Evolutionary conservation across 1,284 basidiomycete species (phyloP), one percentile per base, ranked within the genome.

Genomic region (Heliocybe sulcata): DNA sequence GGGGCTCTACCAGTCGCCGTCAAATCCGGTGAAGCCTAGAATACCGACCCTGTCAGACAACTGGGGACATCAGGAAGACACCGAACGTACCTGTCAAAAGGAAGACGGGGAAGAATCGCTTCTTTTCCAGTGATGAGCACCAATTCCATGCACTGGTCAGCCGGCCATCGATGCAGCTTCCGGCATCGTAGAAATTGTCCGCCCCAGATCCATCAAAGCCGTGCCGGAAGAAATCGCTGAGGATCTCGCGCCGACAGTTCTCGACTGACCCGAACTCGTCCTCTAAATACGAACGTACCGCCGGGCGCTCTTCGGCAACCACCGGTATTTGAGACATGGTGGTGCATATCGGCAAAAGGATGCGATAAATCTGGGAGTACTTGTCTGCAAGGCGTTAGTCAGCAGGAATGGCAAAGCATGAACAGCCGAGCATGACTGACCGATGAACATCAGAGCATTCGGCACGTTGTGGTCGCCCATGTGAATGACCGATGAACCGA

Each of bases 121-220:
- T 92, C 74, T 90, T 92, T 72, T 92, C 89, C 60, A 92, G 67
- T 50, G 74, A 75, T 51, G 82, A 81, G 69, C 90, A 92, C 89
- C 89, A 92, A 65, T 92, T 90, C 89, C 89, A 92, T 2, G 89
- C 89, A 65, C 86, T 89, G 35, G 89, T 90, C 63, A 91, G 67
- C 16, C 88, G 73, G 16, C 80, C 81, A 54, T 83, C 81, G 56
- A 82, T 82, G 62, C 81, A 78, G 19, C 71, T 72, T 4, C 74
- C 74, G 16, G 67, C 67, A 47, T 63, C 63, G 42, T 55, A 61
- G 35, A 70, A 47, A 45, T 51, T 45, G 47, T 42, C 53, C 12
- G 54, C 54, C 20, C 54, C 49, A 60, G 60, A 53, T 59, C 63
- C 3, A 67, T 91, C 88, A 63, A 91, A 92, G 2, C 82, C 89